A percentile compares a stretch with the other conserved stretches of the same genome.
Evolutionary conservation across 306 rosid species (phyloP).

Genomic region (Canavalia gladiata): DNA sequence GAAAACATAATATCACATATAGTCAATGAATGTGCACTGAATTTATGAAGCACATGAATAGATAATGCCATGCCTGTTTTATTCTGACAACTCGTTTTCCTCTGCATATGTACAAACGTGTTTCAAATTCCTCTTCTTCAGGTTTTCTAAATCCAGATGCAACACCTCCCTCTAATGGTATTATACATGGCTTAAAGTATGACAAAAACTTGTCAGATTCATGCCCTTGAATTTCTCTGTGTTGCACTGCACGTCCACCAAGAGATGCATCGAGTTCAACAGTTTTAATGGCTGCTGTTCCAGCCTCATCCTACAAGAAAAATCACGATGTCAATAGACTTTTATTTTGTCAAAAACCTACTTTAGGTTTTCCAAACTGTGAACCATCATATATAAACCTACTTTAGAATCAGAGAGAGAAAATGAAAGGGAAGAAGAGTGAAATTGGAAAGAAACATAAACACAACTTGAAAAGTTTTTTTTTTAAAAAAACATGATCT

Average conservation of each 20-base stretch:
- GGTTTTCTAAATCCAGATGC: slow-evolving; percentile 85
- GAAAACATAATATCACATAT: slow-evolving; percentile 45
- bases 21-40: slow-evolving; percentile 48
- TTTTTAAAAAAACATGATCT: background rate
- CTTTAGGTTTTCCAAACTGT: background rate
- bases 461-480: slow-evolving; percentile 5
- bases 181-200: slow-evolving; percentile 95
- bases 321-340: slow-evolving; percentile 31
- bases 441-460: slow-evolving; percentile 12
- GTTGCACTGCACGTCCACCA: slow-evolving; percentile 98
- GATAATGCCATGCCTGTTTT: slow-evolving; percentile 78
- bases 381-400: slow-evolving; percentile 22
- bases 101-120: slow-evolving; percentile 83
- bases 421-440: slow-evolving; percentile 9
- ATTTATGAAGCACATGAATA: slow-evolving; percentile 36
- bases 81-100: slow-evolving; percentile 99
- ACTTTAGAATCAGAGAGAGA: background rate
- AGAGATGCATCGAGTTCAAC: slow-evolving; percentile 92
- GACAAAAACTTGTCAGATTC: slow-evolving; percentile 98
- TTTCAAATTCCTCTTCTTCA: slow-evolving; percentile 89
- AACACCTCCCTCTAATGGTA: slow-evolving; percentile 95
- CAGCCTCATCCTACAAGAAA: slow-evolving; percentile 89
- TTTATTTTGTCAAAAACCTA: background rate
- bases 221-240: slow-evolving; percentile 95
- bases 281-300: slow-evolving; percentile 95